Base-by-base conservation (phyloP, 192 early-diverging fungal species). In the Coemansia sp. region DNA sequence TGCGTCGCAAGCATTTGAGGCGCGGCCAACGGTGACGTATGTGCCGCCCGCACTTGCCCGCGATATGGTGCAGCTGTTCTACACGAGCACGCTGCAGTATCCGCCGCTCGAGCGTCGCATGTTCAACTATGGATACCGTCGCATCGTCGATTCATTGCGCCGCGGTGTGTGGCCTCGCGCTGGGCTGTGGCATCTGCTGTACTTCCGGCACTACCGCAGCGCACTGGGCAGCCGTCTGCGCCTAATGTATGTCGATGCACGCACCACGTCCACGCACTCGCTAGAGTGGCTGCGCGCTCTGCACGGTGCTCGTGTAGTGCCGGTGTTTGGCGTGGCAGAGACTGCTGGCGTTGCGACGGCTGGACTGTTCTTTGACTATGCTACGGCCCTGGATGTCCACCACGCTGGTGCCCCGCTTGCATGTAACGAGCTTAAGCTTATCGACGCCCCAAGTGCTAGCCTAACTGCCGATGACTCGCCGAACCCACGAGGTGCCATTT, bases 181-280 rank as follows among this genome's bases (percentile, higher is more conserved):
- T 4, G 54, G 57, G 19, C 66, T 83, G 52, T 79, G 69, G 65
- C 75, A 83, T 67, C 59, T 79, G 19, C 29, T 70, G 41, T 83
- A 83, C 57, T 75, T 78, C 66, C 72, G 81, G 54, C 81, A 83
- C 68, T 83, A 75, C 66, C 75, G 76, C 65, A 73, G 71, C 47
- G 64, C 71, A 16, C 59, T 83, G 29, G 81, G 81, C 39, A 73
- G 81, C 41, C 64, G 61, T 20, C 48, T 83, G 48, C 62, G 69
- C 16, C 62, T 74, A 61, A 61, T 83, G 63, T 75, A 65, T 37
- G 54, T 78, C 6, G 69, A 75, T 23, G 80, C 71, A 3, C 63
- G 49, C 5, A 19, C 57, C 0, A 74, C 74, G 1, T 64, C 74
- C 7, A 65, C 71, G 4, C 66, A 65, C 60, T 62, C 52, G 39